A percentile compares a stretch with the other conserved stretches of the same genome.
These are phyloP conservation scores for Balakata baccata DNA, from an alignment of 345 rosid genomes.

Conservation along the genomic window DNA sequence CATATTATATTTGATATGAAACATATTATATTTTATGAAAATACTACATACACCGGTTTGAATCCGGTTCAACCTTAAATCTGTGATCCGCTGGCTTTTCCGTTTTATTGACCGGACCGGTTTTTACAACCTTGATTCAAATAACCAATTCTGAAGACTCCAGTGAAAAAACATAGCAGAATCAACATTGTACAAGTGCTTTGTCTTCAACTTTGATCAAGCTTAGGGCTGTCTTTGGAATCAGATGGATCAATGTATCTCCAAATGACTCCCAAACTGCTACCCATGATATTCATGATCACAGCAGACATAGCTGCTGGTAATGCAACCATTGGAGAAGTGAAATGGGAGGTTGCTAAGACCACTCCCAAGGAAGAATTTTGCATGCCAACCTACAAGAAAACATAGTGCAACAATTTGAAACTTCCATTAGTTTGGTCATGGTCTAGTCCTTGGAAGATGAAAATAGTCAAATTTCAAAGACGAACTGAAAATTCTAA, in stretches of 20 bases:
- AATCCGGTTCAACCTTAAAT: too few relatives aligned
- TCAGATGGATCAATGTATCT: constrained; percentile 36
- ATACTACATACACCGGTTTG: too few relatives aligned
- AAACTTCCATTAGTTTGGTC: background rate
- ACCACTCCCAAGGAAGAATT: constrained; percentile 66
- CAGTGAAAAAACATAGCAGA: background rate
- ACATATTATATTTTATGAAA: too few relatives aligned
- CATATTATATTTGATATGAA: too few relatives aligned
- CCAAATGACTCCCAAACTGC: constrained; percentile 55
- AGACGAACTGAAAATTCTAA: background rate
- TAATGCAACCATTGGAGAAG: constrained; percentile 53
- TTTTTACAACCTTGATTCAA: too few relatives aligned
- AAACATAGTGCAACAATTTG: background rate
- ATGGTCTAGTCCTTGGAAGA: background rate
- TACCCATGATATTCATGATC: constrained; percentile 68
- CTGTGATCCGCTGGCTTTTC: too few relatives aligned
- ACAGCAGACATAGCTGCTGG: constrained; percentile 63
- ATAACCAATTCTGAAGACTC: background rate
- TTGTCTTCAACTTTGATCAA: constrained; percentile 10
- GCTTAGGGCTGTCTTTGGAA: constrained; percentile 8
- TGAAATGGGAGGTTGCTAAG: constrained; percentile 60
- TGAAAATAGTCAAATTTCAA: background rate
- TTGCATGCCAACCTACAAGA: constrained; percentile 66
- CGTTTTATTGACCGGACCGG: too few relatives aligned
- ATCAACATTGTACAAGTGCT: background rate